Evolutionary conservation across 257 asterid genomes (phyloP).

Genomic region (Ajuga chamaepitys): DNA sequence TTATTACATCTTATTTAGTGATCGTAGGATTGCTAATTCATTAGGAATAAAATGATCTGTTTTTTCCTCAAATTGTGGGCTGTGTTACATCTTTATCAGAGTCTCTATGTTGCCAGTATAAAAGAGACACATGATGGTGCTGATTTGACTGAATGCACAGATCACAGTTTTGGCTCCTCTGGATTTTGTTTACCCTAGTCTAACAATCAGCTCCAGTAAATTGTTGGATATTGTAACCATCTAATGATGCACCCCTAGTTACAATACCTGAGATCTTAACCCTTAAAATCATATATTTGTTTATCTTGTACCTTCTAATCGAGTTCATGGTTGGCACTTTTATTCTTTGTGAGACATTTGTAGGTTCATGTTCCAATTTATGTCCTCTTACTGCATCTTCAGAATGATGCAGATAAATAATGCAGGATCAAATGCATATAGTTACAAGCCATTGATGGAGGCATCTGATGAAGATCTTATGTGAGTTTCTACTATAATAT

Average conservation of each 20-base stretch:
- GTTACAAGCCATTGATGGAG: conserved; percentile 79
- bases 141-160: too few relatives aligned
- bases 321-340: background rate
- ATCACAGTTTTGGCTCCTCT: background rate
- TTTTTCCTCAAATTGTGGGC: too few relatives aligned
- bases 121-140: too few relatives aligned
- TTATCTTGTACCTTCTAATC: background rate
- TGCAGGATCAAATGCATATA: conserved; percentile 97
- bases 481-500: conserved; percentile 32
- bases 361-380: background rate
- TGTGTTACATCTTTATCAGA: background rate
- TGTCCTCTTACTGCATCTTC: conserved; percentile 30
- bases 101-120: too few relatives aligned
- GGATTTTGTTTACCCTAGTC: background rate
- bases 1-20: too few relatives aligned
- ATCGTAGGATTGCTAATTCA: too few relatives aligned
- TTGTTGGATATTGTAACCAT: background rate
- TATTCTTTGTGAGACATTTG: background rate
- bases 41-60: too few relatives aligned
- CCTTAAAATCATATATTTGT: background rate
- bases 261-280: background rate
- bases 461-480: conserved; percentile 92
- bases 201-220: background rate
- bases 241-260: background rate
- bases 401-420: conserved; percentile 82